Evolutionary conservation across 164 flowering plant species (phyloP).

Genomic region (Nelumbo lutea): DNA sequence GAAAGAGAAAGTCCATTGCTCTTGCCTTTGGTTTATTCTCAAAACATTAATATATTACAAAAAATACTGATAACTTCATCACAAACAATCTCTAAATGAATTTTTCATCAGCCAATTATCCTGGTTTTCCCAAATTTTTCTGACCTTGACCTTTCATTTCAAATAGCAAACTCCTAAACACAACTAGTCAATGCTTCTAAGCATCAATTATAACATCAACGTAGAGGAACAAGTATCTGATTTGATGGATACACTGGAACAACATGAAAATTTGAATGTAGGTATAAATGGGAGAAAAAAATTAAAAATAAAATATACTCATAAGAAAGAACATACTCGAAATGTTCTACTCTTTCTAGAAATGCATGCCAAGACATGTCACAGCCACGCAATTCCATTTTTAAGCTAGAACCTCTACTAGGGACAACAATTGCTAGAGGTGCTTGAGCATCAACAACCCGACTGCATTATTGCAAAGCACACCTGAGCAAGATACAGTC

Average conservation of each 20-base stretch:
- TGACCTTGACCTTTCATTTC: background rate
- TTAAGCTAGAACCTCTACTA: conserved; percentile 38
- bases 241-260: background rate
- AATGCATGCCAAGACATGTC: conserved; percentile 80
- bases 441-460: conserved; percentile 79
- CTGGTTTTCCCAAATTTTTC: background rate
- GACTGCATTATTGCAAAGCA: conserved; percentile 43
- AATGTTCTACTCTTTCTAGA: conserved; percentile 44
- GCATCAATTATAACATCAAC: background rate
- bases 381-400: conserved; percentile 47
- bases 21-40: no score
- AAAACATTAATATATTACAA: no score
- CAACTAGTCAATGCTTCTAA: background rate
- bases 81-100: no score
- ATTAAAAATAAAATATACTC: conserved; percentile 6
- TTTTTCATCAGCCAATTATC: background rate
- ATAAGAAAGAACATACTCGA: conserved; percentile 38
- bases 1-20: no score
- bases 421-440: conserved; percentile 79
- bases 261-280: background rate
- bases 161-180: background rate
- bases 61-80: no score
- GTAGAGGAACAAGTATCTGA: background rate
- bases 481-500: conserved; percentile 18
- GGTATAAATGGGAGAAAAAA: background rate